These are phyloP conservation scores for Crepidotus variabilis DNA, from an alignment of 768 basidiomycete species.

Conservation along the genomic window DNA sequence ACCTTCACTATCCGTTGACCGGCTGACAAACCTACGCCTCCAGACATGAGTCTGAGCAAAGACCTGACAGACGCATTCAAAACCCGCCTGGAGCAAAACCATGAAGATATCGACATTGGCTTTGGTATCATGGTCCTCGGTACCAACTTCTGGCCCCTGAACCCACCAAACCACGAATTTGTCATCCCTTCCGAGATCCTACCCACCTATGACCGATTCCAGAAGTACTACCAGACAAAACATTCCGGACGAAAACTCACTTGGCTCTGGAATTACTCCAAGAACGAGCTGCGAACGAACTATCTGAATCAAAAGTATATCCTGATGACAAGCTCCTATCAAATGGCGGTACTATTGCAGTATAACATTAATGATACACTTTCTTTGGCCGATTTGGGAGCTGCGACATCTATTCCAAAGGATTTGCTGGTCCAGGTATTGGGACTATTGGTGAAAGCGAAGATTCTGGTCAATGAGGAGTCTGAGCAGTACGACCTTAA, in stretches of 20 bases:
- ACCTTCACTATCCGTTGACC: background rate
- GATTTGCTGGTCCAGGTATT: constrained; percentile 72
- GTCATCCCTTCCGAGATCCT: constrained; percentile 85
- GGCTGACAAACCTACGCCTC: constrained; percentile 4
- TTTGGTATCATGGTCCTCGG: constrained; percentile 93
- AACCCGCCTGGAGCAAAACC: constrained; percentile 84
- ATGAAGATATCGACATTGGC: constrained; percentile 84
- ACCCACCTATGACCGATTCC: constrained; percentile 87
- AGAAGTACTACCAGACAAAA: constrained; percentile 89
- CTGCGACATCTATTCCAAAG: constrained; percentile 78
- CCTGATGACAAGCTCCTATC: constrained; percentile 91
- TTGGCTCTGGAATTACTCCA: constrained; percentile 98
- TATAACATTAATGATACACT: constrained; percentile 91
- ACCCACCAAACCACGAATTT: constrained; percentile 80
- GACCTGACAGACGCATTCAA: constrained; percentile 96
- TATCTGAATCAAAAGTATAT: constrained; percentile 95
- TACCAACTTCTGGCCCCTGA: constrained; percentile 94
- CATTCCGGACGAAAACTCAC: constrained; percentile 94
- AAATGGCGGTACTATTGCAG: constrained; percentile 91
- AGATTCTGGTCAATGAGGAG: constrained; percentile 86
- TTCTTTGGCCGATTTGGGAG: constrained; percentile 71
- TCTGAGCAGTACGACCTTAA: constrained; percentile 90
- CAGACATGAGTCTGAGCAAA: constrained; percentile 93
- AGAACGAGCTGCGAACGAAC: constrained; percentile 93
- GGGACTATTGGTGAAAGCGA: constrained; percentile 75